Conservation (phyloP, 306 rosid species). For the Sicyos edulis region DNA sequence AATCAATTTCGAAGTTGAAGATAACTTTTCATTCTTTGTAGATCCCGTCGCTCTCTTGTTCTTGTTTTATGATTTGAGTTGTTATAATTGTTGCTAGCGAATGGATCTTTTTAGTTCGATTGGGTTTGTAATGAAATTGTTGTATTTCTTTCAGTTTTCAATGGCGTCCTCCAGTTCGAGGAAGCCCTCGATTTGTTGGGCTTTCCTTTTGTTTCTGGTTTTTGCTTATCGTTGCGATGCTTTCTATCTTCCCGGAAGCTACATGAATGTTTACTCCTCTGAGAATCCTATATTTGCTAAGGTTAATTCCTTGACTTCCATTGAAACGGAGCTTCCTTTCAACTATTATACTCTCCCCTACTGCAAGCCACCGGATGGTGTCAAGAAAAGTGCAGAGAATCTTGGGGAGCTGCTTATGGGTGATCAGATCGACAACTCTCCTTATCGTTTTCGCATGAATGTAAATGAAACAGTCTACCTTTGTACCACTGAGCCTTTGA, state of each 20-base stretch:
- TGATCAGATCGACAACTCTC: conserved; percentile 82
- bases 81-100: not conserved
- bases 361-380: conserved; percentile 48
- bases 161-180: conserved; percentile 29
- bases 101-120: not conserved
- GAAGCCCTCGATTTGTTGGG: conserved; percentile 20
- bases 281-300: conserved; percentile 52
- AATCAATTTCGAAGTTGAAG: not conserved
- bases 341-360: conserved; percentile 86
- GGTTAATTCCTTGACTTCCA: conserved; percentile 90
- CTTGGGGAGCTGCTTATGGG: conserved; percentile 91
- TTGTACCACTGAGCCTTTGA: conserved; percentile 56
- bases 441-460: conserved; percentile 73
- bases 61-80: not conserved
- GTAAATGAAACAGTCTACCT: conserved; percentile 61
- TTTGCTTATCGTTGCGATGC: conserved; percentile 39
- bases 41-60: conserved; percentile 4
- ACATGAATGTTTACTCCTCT: conserved; percentile 74
- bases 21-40: not conserved
- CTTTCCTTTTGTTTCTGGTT: conserved; percentile 24
- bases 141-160: conserved; percentile 14
- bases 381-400: conserved; percentile 91
- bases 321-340: conserved; percentile 92
- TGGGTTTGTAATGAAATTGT: conserved; percentile 9
- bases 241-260: conserved; percentile 90